phyloP scores from a whole-genome alignment of 2,329 filamentous ascomycete genomes.

The Clonostachys rosea region DNA sequence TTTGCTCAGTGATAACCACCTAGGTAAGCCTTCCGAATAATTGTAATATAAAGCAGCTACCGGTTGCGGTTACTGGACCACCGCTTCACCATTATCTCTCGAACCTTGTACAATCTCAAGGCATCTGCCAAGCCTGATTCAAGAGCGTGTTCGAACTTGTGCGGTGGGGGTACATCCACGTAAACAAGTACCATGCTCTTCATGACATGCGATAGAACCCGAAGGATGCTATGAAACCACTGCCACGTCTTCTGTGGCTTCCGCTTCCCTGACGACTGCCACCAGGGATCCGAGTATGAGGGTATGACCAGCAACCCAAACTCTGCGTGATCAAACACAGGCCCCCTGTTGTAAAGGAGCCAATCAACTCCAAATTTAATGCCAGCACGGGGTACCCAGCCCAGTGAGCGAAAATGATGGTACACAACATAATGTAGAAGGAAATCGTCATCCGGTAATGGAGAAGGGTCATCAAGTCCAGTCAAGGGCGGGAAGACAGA shows the following conservation, averaged over 20 bases:
- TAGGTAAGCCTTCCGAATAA: background rate
- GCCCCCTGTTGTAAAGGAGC: slow-evolving; percentile 88
- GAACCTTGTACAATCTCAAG: slow-evolving; percentile 67
- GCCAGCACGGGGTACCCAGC: slow-evolving; percentile 89
- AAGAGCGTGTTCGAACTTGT: slow-evolving; percentile 35
- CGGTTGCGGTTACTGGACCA: slow-evolving; percentile 79
- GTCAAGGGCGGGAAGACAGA: slow-evolving; percentile 62
- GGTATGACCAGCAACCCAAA: slow-evolving; percentile 85
- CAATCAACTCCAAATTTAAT: slow-evolving; percentile 95
- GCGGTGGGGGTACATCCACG: slow-evolving; percentile 79
- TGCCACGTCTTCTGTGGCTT: slow-evolving; percentile 59
- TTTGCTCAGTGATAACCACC: no score
- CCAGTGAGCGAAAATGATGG: slow-evolving; percentile 92
- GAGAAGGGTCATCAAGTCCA: slow-evolving; percentile 23
- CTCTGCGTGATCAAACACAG: slow-evolving; percentile 91
- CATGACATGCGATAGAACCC: slow-evolving; percentile 82
- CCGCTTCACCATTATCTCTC: slow-evolving; percentile 76
- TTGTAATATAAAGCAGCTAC: background rate
- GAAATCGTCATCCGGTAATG: slow-evolving; percentile 77
- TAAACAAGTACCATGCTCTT: slow-evolving; percentile 90
- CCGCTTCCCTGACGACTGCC: slow-evolving; percentile 50
- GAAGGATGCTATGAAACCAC: slow-evolving; percentile 84
- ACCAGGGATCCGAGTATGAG: slow-evolving; percentile 71
- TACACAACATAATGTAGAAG: slow-evolving; percentile 84
- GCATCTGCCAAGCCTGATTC: slow-evolving; percentile 55